Base-by-base conservation (phyloP, 805 yeast species). In the Hemisphaericaspora nanyangensis region DNA sequence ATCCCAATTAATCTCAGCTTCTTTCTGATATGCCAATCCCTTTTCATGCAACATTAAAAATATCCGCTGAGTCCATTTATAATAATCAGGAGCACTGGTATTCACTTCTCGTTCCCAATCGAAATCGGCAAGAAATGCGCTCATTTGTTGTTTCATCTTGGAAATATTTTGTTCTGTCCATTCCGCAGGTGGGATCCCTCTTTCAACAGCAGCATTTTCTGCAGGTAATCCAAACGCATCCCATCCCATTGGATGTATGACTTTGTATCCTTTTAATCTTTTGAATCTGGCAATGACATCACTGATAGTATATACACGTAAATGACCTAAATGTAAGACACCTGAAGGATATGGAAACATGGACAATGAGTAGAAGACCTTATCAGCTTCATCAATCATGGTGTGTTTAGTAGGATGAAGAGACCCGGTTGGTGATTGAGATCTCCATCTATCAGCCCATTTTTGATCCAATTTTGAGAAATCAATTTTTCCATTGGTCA, bases 321-420 rank as follows among this genome's bases (percentile, higher is more conserved):
- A 71, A 61, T 93, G 99, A 0, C 99, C 99, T 75, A 93, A 80
- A 55, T 93, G 99, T 5, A 93, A 71, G 43, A 74, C 72, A 1
- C 99, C 99, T 0, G 96, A 88, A 1, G 99, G 99, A 52, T 93
- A 93, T 1, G 99, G 99, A 55, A 93, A 91, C 96, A 85, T 86
- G 0, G 95, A 73, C 24, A 93, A 66, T 19, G 85, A 76, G 58
- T 82, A 91, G 55, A 76, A 79, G 22, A 37, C 12, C 5, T 24
- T 11, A 1, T 48, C 19, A 6, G 38, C 35, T 6, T 43, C 42
- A 5, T 29, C 7, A 12, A 19, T 24, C 3, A 27, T 34, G 34
- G 43, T 11, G 29, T 53, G 50, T 30, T 58, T 53, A 5, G 61
- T 50, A 0, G 76, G 76, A 37, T 68, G 69, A 10, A 70, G 49